These are phyloP conservation scores for Plantago coronopus DNA, from an alignment of 305 asterid species.

Conservation along the genomic window DNA sequence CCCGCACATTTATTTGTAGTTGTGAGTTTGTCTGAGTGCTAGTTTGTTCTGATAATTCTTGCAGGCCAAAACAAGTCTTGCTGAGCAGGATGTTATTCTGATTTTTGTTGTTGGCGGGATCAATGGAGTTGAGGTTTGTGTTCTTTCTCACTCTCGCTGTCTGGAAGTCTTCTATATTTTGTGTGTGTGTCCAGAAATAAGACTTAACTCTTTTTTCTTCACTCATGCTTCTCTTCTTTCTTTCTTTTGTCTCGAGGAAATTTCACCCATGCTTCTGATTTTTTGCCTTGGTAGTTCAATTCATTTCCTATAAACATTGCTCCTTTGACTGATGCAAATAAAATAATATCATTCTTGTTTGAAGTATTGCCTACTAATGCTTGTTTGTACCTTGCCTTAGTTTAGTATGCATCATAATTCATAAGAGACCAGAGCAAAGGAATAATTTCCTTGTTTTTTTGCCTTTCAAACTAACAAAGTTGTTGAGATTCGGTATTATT, in stretches of 20 bases:
- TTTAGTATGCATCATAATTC: too few species aligned
- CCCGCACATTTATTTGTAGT: neutral
- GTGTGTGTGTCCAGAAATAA: neutral
- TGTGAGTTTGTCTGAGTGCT: conserved; percentile 5
- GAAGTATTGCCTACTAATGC: neutral
- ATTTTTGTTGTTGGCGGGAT: conserved; percentile 87
- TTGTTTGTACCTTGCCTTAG: neutral
- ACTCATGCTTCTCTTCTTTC: too few species aligned
- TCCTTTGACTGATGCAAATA: neutral
- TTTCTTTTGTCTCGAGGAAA: neutral
- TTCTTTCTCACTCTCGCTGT: conserved; percentile 20
- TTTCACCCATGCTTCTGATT: neutral
- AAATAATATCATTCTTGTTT: too few species aligned
- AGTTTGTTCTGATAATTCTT: conserved; percentile 16
- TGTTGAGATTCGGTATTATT: too few species aligned
- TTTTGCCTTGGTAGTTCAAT: too few species aligned
- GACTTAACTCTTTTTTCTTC: neutral
- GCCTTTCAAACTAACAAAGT: neutral
- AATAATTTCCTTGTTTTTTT: neutral
- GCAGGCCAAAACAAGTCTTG: conserved; percentile 90
- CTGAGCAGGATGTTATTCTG: conserved; percentile 74
- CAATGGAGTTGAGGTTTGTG: conserved; percentile 85
- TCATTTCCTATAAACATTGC: neutral
- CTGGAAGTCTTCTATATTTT: neutral
- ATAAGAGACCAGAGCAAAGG: neutral